Evolutionary conservation across 805 yeast genomes (phyloP).

Genomic region (Debaryomyces maramus): DNA sequence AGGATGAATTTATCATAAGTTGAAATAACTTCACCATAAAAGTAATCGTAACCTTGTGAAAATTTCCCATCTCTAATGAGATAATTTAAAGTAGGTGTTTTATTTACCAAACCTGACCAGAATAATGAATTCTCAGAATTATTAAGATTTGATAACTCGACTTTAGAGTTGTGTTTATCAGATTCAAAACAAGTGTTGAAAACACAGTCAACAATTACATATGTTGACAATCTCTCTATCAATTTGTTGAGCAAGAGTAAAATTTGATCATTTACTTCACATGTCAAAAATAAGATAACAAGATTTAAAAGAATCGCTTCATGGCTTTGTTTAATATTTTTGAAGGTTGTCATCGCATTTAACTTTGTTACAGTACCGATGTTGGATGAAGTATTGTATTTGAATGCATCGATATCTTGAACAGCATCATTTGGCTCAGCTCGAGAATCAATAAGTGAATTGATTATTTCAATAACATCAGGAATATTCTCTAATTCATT

Average conservation of each 20-base stretch:
- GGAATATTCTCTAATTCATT: conserved; percentile 27
- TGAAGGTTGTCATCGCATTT: conserved; percentile 24
- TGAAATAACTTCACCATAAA: conserved; percentile 16
- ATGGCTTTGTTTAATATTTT: conserved; percentile 28
- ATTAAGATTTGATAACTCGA: conserved; percentile 15
- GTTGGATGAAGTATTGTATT: conserved; percentile 12
- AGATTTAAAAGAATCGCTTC: conserved; percentile 29
- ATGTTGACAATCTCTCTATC: conserved; percentile 24
- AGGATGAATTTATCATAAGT: conserved; percentile 33
- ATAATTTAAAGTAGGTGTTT: conserved; percentile 15
- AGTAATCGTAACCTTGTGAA: conserved; percentile 29
- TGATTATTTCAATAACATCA: conserved; percentile 22
- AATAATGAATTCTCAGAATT: conserved; percentile 29
- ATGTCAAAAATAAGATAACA: conserved; percentile 29
- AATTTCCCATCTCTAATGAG: conserved; percentile 18
- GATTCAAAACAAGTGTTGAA: conserved; percentile 27
- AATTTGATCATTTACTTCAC: conserved; percentile 32
- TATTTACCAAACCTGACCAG: conserved; percentile 28
- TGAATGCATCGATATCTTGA: conserved; percentile 3
- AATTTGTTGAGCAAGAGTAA: conserved; percentile 24
- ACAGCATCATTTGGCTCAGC: background rate
- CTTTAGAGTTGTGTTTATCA: background rate
- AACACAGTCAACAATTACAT: conserved; percentile 22
- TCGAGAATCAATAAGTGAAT: conserved; percentile 18
- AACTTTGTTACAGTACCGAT: conserved; percentile 25